Evolutionary conservation across 192 early-diverging fungal genomes (phyloP), one percentile per base, ranked within the genome.

Genomic region (Backusella liffmaniae): DNA sequence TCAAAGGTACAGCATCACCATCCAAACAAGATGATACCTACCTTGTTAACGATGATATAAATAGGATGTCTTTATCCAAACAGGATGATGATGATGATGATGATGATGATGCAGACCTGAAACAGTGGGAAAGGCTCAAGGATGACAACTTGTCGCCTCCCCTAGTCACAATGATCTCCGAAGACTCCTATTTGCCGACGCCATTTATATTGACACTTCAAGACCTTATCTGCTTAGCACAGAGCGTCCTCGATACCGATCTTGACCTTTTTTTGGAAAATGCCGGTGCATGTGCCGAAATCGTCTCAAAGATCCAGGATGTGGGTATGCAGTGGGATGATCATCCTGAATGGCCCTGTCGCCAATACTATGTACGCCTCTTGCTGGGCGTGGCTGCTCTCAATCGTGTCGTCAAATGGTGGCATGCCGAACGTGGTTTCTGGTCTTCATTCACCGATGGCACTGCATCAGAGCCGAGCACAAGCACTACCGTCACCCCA

Each of bases 321-420:
- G 85, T 92, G 34, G 92, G 92, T 26, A 77, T 80, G 16, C 84
- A 77, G 23, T 95, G 94, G 93, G 83, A 87, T 62, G 46, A 78
- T 21, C 90, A 94, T 65, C 84, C 88, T 3, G 86, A 87, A 10
- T 93, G 92, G 90, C 87, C 88, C 1, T 89, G 88, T 44, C 76
- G 85, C 67, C 77, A 83, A 69, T 79, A 85, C 87, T 86, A 84
- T 88, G 87, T 94, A 3, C 82, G 90, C 37, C 77, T 94, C 1
- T 74, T 96, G 36, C 83, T 95, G 53, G 89, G 87, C 16, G 92
- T 96, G 77, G 91, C 93, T 18, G 87, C 85, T 13, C 84, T 96
- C 21, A 93, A 91, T 16, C 84, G 94, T 41, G 83, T 95, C 23
- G 87, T 96, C 1, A 91, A 95, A 77, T 90, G 90, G 83, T 87